These are phyloP conservation scores for Annulohypoxylon nitens DNA, from an alignment of 495 filamentous ascomycete genomes.

Conservation along the genomic window DNA sequence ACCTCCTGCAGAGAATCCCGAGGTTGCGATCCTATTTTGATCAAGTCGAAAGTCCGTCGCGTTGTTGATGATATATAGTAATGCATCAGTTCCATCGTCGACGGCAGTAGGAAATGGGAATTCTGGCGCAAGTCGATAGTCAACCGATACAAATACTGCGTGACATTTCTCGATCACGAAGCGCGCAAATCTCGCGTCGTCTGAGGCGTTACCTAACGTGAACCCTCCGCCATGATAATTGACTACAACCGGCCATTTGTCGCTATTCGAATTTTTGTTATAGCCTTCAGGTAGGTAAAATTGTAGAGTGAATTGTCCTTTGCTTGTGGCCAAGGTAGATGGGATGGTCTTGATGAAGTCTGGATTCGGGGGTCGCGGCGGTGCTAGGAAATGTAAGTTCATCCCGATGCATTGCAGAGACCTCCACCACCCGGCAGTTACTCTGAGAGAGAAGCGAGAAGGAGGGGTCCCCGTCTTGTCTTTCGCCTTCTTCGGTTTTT, in stretches of 20 bases:
- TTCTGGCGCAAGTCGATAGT: conserved; percentile 84
- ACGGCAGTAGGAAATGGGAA: conserved; percentile 81
- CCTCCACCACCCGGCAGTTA: conserved; percentile 82
- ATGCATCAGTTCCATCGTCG: conserved; percentile 79
- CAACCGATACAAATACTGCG: conserved; percentile 75
- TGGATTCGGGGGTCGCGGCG: conserved; percentile 75
- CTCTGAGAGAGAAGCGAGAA: conserved; percentile 76
- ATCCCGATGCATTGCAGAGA: conserved; percentile 84
- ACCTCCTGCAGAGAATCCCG: conserved; percentile 88
- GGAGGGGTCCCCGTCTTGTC: conserved; percentile 55
- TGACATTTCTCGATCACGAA: conserved; percentile 63
- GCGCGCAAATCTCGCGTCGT: conserved; percentile 78
- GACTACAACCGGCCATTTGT: conserved; percentile 71
- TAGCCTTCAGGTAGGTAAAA: conserved; percentile 84
- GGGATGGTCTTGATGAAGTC: conserved; percentile 74
- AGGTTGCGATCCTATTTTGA: conserved; percentile 70
- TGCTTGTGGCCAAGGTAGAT: conserved; percentile 66
- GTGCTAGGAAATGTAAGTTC: conserved; percentile 76
- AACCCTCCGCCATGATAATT: conserved; percentile 88
- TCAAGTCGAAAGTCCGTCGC: conserved; percentile 64
- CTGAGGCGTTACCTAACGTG: conserved; percentile 75
- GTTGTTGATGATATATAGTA: conserved; percentile 73
- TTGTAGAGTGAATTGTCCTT: conserved; percentile 73
- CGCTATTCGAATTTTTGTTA: conserved; percentile 60
- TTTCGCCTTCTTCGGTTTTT: conserved; percentile 53